Percentiles rank a stretch among this genome's conserved stretches.
Conservation (phyloP, 2,329 filamentous ascomycete species). For the Cylindrodendrum hubeiense region DNA sequence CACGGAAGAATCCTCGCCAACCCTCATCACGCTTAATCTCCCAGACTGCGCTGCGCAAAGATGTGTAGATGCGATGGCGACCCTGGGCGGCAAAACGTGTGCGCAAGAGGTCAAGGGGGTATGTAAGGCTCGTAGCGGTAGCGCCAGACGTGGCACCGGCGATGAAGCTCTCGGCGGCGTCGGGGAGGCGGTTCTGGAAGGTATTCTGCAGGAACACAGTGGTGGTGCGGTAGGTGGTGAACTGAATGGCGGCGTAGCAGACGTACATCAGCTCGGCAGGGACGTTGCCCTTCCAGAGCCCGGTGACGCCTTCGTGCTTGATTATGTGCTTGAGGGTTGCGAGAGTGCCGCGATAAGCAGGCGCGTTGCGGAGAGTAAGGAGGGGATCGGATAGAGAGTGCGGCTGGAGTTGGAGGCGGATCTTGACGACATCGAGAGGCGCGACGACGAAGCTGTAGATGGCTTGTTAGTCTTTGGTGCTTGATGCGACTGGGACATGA, state of each 20-base stretch:
- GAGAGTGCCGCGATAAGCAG: slow-evolving; percentile 80
- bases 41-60: slow-evolving; percentile 74
- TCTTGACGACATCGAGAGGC: slow-evolving; percentile 97
- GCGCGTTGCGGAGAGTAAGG: slow-evolving; percentile 64
- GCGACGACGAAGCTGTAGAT: slow-evolving; percentile 84
- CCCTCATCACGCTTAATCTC: slow-evolving; percentile 86
- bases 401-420: slow-evolving; percentile 93
- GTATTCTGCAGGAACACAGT: slow-evolving; percentile 74
- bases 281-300: slow-evolving; percentile 97
- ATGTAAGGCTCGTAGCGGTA: slow-evolving; percentile 84
- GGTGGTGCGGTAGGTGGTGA: slow-evolving; percentile 85
- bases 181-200: slow-evolving; percentile 64
- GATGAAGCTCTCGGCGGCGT: slow-evolving; percentile 82
- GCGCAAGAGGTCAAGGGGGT: slow-evolving; percentile 91
- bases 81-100: slow-evolving; percentile 98
- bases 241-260: slow-evolving; percentile 89
- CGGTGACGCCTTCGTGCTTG: slow-evolving; percentile 83
- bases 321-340: slow-evolving; percentile 83
- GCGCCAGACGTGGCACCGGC: slow-evolving; percentile 87
- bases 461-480: slow-evolving; percentile 26
- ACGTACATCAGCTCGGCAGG: slow-evolving; percentile 96
- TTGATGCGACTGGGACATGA: background rate
- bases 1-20: slow-evolving; percentile 84
- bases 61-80: slow-evolving; percentile 80
- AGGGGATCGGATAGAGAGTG: slow-evolving; percentile 84